A percentile compares a stretch with the other conserved stretches of the same genome.
These are phyloP conservation scores for Pleurotus tuber-regium DNA, from an alignment of 768 basidiomycete species.

Conservation along the genomic window DNA sequence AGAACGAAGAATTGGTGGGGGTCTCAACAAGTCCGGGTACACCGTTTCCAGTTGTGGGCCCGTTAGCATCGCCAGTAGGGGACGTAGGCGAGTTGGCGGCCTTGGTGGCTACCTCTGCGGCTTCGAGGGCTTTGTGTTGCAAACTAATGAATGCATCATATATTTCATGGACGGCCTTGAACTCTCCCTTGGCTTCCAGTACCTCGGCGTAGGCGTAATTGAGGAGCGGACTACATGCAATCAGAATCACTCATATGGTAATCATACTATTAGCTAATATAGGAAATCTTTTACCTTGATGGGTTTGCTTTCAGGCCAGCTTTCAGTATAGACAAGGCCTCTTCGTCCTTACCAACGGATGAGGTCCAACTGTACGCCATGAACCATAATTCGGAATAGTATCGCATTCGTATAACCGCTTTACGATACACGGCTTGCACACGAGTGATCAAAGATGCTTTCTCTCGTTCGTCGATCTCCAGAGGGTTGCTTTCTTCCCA, in stretches of 20 bases:
- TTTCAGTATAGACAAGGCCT: slow-evolving; percentile 77
- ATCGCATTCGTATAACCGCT: slow-evolving; percentile 89
- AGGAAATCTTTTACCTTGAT: slow-evolving; percentile 47
- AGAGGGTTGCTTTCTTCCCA: slow-evolving; percentile 96
- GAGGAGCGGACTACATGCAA: slow-evolving; percentile 68
- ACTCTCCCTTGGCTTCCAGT: slow-evolving; percentile 52
- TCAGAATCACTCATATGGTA: not conserved
- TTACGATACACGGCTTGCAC: slow-evolving; percentile 85
- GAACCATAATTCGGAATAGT: slow-evolving; percentile 96
- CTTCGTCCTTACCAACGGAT: slow-evolving; percentile 73
- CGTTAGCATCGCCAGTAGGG: slow-evolving; percentile 6
- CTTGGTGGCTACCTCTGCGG: slow-evolving; percentile 45
- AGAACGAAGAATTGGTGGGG: slow-evolving; percentile 46
- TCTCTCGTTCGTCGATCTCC: slow-evolving; percentile 86
- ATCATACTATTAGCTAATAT: not conserved
- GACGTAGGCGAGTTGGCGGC: slow-evolving; percentile 29
- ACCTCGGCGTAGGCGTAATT: slow-evolving; percentile 88
- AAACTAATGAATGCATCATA: slow-evolving; percentile 73
- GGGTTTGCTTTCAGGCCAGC: slow-evolving; percentile 89
- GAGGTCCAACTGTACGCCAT: slow-evolving; percentile 87
- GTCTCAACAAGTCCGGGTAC: slow-evolving; percentile 21
- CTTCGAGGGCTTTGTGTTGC: slow-evolving; percentile 64
- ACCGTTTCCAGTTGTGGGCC: slow-evolving; percentile 4
- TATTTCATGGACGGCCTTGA: slow-evolving; percentile 63
- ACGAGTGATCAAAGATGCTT: slow-evolving; percentile 59